These are phyloP conservation scores for Phytopythium montanum DNA, from an alignment of 352 stramenopile genomes.

Conservation along the genomic window DNA sequence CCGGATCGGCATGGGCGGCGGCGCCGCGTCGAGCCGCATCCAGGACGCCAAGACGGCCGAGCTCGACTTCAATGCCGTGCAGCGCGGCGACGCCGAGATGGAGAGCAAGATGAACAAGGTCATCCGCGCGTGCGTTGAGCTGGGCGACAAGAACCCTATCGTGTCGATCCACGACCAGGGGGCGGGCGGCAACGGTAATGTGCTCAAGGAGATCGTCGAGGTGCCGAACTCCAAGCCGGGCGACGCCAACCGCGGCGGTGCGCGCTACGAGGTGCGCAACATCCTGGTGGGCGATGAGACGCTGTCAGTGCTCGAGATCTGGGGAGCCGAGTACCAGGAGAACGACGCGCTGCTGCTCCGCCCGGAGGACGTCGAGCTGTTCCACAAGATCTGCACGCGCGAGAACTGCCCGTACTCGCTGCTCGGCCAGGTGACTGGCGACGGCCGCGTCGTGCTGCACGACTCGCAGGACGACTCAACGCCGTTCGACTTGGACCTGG, in stretches of 20 bases:
- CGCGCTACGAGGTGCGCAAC: conserved; percentile 95
- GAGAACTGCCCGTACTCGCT: conserved; percentile 97
- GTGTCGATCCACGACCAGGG: conserved; percentile 99
- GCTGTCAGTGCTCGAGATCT: conserved; percentile 99
- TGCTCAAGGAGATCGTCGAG: conserved; percentile 99
- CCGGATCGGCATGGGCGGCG: conserved; percentile 98
- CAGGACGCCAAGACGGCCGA: conserved; percentile 92
- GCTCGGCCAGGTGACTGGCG: conserved; percentile 94
- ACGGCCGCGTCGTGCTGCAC: conserved; percentile 96
- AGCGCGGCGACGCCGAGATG: conserved; percentile 99
- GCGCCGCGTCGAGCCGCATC: conserved; percentile 95
- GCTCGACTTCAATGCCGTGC: conserved; percentile 99
- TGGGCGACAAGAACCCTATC: conserved; percentile 98
- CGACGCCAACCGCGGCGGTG: conserved; percentile 83
- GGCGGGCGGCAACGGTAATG: conserved; percentile 99
- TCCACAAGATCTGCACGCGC: conserved; percentile 94
- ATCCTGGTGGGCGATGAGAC: conserved; percentile 97
- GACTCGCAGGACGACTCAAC: conserved; percentile 94
- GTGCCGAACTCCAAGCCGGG: conserved; percentile 73
- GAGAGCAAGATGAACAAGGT: conserved; percentile 99
- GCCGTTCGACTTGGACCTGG: conserved; percentile 96
- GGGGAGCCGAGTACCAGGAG: conserved; percentile 99
- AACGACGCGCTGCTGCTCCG: conserved; percentile 97
- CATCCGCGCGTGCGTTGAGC: conserved; percentile 97
- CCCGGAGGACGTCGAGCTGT: conserved; percentile 87